Evolutionary conservation across 805 yeast species (phyloP).

Genomic region (Hanseniaspora lindneri): DNA sequence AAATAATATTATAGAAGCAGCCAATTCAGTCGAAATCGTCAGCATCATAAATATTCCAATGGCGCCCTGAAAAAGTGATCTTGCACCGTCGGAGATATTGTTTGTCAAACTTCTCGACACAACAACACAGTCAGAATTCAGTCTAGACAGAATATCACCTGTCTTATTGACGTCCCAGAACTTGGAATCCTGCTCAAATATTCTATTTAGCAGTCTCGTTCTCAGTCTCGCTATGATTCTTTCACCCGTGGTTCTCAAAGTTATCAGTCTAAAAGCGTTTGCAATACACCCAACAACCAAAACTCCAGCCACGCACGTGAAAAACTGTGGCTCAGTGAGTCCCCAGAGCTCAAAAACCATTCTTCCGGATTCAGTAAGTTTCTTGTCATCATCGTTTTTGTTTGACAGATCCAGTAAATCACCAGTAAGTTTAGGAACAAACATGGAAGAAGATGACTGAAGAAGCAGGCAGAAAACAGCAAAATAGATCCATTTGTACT

Average conservation of each 20-base stretch:
- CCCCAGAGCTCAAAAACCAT: constrained; percentile 38
- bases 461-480: constrained; percentile 43
- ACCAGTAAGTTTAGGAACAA: constrained; percentile 74
- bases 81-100: constrained; percentile 81
- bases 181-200: constrained; percentile 75
- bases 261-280: constrained; percentile 66
- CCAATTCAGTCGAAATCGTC: constrained; percentile 68
- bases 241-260: constrained; percentile 73
- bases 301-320: constrained; percentile 45
- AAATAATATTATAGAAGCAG: constrained; percentile 65
- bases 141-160: constrained; percentile 81
- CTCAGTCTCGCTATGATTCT: constrained; percentile 74
- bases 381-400: constrained; percentile 15
- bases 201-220: constrained; percentile 59
- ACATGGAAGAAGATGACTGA: constrained; percentile 33
- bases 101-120: constrained; percentile 79
- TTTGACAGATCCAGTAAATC: constrained; percentile 63
- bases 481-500: constrained; percentile 39
- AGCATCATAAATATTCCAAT: constrained; percentile 91
- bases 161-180: constrained; percentile 82
- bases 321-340: constrained; percentile 51
- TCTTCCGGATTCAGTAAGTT: constrained; percentile 13
- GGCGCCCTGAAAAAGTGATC: constrained; percentile 68
- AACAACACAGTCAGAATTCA: constrained; percentile 79
- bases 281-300: constrained; percentile 67